A percentile compares a stretch with the other conserved stretches of the same genome.
Conservation (phyloP, 352 stramenopile genomes). For the Peronosclerospora sorghi region DNA sequence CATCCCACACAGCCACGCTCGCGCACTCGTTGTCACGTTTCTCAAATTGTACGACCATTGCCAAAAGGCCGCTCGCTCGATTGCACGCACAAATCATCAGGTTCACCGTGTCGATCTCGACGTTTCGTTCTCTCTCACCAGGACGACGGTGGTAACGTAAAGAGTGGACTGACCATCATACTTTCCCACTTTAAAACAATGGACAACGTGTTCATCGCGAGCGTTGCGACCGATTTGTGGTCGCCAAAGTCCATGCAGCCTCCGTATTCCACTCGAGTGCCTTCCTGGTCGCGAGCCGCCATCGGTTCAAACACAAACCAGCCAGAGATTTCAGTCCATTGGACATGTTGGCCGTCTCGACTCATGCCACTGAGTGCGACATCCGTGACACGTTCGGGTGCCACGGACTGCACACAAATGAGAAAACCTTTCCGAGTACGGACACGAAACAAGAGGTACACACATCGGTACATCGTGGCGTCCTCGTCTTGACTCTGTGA, state of each 20-base stretch:
- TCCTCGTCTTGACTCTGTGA: constrained; percentile 26
- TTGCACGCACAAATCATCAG: constrained; percentile 1
- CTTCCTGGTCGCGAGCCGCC: constrained; percentile 18
- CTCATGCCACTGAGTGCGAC: constrained; percentile 11
- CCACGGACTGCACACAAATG: constrained; percentile 49
- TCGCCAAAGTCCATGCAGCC: constrained; percentile 54
- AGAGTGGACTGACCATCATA: constrained; percentile 49
- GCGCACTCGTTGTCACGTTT: constrained; percentile 4
- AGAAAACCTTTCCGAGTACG: constrained; percentile 51
- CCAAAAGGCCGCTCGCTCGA: not conserved
- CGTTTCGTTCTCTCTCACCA: constrained; percentile 5
- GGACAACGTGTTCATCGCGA: constrained; percentile 62
- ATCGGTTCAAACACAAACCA: constrained; percentile 59
- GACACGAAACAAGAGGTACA: constrained; percentile 65
- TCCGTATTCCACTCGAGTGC: constrained; percentile 54
- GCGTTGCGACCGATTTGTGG: constrained; percentile 24
- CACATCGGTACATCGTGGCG: constrained; percentile 44
- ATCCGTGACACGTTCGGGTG: constrained; percentile 23
- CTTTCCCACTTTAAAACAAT: constrained; percentile 52
- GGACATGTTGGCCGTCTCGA: constrained; percentile 32
- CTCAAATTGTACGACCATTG: not conserved
- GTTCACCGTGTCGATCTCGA: constrained; percentile 6
- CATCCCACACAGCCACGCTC: constrained; percentile 14
- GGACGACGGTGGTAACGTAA: constrained; percentile 29
- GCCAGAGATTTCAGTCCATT: constrained; percentile 55